Evolutionary conservation across 2,329 filamentous ascomycete genomes (phyloP), one percentile per base, ranked within the genome.

Genomic region (Aspergillus fischeri): DNA sequence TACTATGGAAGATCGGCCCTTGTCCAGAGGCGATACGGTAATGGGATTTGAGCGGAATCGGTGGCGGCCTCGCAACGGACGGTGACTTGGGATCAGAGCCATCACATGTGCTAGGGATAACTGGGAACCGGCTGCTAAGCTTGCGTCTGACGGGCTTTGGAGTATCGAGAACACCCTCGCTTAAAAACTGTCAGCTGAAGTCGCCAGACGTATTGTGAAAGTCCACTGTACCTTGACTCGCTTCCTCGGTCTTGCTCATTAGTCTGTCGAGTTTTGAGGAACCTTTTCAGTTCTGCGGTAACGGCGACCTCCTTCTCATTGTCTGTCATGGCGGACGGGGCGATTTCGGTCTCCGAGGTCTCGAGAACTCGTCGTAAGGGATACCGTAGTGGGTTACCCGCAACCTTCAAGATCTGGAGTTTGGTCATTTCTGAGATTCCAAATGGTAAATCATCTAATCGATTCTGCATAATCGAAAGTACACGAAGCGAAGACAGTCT

Each of bases 341-440:
- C 83, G 29, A 86, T 81, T 65, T 90, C 87, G 56, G 79, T 84
- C 64, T 90, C 87, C 60, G 85, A 84, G 10, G 84, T 77, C 64
- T 87, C 85, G 27, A 91, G 73, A 14, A 88, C 80, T 63, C 89
- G 86, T 65, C 82, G 85, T 17, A 90, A 88, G 3, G 92, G 92
- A 65, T 93, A 93, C 57, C 82, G 84, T 57, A 97, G 83, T 8
- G 90, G 90, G 65, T 97, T 97, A 49, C 91, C 91, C 57, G 93
- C 89, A 38, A 97, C 85, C 73, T 96, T 96, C 56, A 97, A 81
- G 63, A 95, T 89, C 70, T 93, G 90, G 58, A 97, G 78, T 55
- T 91, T 94, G 56, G 83, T 87, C 89, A 97, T 96, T 62, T 96
- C 92, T 54, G 90, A 91, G 24, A 97, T 77, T 63, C 90, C 92